These are phyloP conservation scores for Coffea canephora DNA, from an alignment of 257 asterid species.

Conservation along the genomic window DNA sequence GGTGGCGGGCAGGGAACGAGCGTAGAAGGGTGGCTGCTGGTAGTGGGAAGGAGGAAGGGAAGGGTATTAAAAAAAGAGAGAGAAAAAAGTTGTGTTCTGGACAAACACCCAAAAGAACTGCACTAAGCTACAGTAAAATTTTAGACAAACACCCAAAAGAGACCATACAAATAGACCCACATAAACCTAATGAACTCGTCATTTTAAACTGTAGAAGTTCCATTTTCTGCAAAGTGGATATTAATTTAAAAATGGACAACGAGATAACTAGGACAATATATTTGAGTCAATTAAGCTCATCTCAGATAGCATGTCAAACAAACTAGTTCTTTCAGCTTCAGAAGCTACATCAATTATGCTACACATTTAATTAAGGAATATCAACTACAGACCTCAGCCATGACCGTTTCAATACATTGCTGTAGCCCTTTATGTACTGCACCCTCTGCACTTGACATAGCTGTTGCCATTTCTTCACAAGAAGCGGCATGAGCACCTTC, in stretches of 20 bases:
- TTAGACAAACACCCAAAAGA: too few species aligned
- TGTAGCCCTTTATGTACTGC: constrained; percentile 98
- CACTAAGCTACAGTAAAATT: too few species aligned
- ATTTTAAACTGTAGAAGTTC: background rate
- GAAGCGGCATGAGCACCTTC: constrained; percentile 99
- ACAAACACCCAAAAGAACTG: too few species aligned
- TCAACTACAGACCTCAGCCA: constrained; percentile 81
- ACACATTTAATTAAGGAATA: constrained; percentile 5
- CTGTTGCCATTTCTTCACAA: constrained; percentile 96
- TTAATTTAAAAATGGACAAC: background rate
- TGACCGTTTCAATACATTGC: constrained; percentile 95
- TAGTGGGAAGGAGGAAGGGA: too few species aligned
- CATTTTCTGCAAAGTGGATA: background rate
- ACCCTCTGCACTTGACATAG: constrained; percentile 96
- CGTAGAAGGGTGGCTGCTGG: too few species aligned
- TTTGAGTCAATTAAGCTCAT: background rate
- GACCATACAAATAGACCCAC: too few species aligned
- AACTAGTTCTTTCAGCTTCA: background rate
- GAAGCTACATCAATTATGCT: background rate
- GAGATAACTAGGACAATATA: background rate
- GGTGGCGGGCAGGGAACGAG: too few species aligned
- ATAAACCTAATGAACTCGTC: background rate
- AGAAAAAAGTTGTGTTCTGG: too few species aligned
- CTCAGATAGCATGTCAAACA: background rate
- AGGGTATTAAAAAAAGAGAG: too few species aligned